Percentiles rank a stretch among this genome's conserved stretches.
Conservation (phyloP, 352 stramenopile species). For the Phytophthora pluvialis region DNA sequence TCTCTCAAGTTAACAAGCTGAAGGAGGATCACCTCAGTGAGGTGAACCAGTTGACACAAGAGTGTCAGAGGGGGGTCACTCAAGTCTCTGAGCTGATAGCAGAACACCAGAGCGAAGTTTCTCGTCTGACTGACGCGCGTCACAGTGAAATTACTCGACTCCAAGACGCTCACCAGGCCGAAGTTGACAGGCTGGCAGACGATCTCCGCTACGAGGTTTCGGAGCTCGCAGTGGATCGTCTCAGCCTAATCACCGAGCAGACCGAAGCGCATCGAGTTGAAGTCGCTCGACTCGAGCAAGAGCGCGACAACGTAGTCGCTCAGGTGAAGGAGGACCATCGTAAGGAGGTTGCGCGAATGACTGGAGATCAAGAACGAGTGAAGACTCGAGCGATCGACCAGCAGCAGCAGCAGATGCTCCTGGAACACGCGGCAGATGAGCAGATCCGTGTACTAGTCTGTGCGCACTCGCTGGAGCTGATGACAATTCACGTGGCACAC, state of each 20-base stretch:
- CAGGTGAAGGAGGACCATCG: neutral
- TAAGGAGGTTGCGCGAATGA: conserved; percentile 8
- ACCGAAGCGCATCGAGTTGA: conserved; percentile 8
- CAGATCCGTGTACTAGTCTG: conserved; percentile 19
- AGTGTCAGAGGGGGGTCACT: neutral
- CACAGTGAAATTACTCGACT: conserved; percentile 3
- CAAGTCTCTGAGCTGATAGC: conserved; percentile 1
- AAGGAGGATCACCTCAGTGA: conserved; percentile 6
- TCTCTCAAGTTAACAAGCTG: conserved; percentile 6
- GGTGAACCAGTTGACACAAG: neutral
- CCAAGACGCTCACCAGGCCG: neutral
- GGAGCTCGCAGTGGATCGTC: conserved; percentile 11
- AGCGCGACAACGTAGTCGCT: neutral
- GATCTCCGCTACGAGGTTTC: conserved; percentile 8
- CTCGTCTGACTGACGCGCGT: conserved; percentile 10
- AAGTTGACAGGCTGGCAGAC: conserved; percentile 11
- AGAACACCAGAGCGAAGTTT: conserved; percentile 13
- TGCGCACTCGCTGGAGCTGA: conserved; percentile 23
- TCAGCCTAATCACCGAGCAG: conserved; percentile 10
- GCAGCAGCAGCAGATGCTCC: neutral
- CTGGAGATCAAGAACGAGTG: neutral
- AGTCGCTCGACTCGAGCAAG: conserved; percentile 1
- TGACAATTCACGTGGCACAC: conserved; percentile 21
- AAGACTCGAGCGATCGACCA: neutral
- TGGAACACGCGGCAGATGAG: conserved; percentile 25